phyloP scores from a whole-genome alignment of 2,329 filamentous ascomycete species.

The Anthostomella pinea region DNA sequence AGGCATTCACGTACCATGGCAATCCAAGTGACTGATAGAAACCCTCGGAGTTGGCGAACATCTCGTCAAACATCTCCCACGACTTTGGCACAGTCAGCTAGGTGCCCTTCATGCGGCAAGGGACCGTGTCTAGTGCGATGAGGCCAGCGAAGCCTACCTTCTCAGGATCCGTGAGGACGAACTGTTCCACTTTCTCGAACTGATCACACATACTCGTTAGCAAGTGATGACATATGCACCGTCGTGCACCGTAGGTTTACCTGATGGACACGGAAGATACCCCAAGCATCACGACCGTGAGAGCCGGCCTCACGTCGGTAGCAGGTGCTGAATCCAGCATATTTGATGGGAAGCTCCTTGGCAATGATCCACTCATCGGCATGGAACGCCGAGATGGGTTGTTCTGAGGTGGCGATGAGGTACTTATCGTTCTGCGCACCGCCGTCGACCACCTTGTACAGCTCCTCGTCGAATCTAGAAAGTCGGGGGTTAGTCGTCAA shows the following conservation, averaged over 20 bases:
- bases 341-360: slow-evolving; percentile 85
- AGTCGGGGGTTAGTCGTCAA: background rate
- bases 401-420: slow-evolving; percentile 78
- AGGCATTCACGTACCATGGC: too few relatives aligned
- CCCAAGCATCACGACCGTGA: slow-evolving; percentile 93
- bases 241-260: too few relatives aligned
- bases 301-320: slow-evolving; percentile 94
- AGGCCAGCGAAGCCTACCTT: slow-evolving; percentile 48
- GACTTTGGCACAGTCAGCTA: slow-evolving; percentile 42
- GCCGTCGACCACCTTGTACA: slow-evolving; percentile 93
- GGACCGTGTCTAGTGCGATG: background rate
- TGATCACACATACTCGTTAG: too few relatives aligned
- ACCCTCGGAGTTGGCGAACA: slow-evolving; percentile 88
- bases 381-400: slow-evolving; percentile 90
- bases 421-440: slow-evolving; percentile 87
- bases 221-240: too few relatives aligned
- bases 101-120: background rate
- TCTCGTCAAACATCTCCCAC: slow-evolving; percentile 89
- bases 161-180: slow-evolving; percentile 68
- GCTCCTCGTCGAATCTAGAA: slow-evolving; percentile 97
- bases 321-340: slow-evolving; percentile 89
- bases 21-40: slow-evolving; percentile 90
- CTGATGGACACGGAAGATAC: slow-evolving; percentile 97
- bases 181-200: slow-evolving; percentile 77
- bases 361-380: slow-evolving; percentile 88